A percentile compares a stretch with the other conserved stretches of the same genome.
Evolutionary conservation across 2,329 filamentous ascomycete species (phyloP).

Genomic region (Tricladium varicosporioides): DNA sequence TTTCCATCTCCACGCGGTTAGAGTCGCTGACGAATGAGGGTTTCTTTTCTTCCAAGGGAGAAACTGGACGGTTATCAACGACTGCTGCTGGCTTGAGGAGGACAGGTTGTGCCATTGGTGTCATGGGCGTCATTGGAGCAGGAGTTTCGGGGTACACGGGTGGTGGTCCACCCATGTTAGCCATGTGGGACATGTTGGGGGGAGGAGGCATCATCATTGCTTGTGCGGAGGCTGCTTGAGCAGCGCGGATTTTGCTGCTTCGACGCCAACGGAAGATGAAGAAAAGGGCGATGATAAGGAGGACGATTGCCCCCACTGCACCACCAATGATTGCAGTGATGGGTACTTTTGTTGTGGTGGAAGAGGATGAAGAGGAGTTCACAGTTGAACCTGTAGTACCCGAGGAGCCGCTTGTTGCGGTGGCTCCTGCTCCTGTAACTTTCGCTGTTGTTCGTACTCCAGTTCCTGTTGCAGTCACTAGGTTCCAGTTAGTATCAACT

Average conservation of each 20-base stretch:
- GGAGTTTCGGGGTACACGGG: background rate
- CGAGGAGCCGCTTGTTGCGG: background rate
- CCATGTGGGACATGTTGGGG: no score
- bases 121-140: background rate
- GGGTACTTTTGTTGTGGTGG: constrained; percentile 2
- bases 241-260: background rate
- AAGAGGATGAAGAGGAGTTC: background rate
- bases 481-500: background rate
- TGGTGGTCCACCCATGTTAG: background rate
- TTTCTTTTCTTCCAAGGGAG: background rate
- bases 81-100: background rate
- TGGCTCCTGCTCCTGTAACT: background rate
- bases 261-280: constrained; percentile 12
- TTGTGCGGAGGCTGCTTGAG: background rate
- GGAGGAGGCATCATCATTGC: background rate
- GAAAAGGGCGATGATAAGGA: constrained; percentile 11
- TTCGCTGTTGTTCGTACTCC: background rate
- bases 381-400: background rate
- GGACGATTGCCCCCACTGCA: constrained; percentile 1
- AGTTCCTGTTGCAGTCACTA: constrained; percentile 1
- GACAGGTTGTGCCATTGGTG: background rate
- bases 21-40: background rate
- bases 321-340: constrained; percentile 17
- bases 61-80: background rate
- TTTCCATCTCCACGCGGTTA: background rate